Conservation (phyloP, 192 early-diverging fungal genomes). For the Pilobolus umbonatus region DNA sequence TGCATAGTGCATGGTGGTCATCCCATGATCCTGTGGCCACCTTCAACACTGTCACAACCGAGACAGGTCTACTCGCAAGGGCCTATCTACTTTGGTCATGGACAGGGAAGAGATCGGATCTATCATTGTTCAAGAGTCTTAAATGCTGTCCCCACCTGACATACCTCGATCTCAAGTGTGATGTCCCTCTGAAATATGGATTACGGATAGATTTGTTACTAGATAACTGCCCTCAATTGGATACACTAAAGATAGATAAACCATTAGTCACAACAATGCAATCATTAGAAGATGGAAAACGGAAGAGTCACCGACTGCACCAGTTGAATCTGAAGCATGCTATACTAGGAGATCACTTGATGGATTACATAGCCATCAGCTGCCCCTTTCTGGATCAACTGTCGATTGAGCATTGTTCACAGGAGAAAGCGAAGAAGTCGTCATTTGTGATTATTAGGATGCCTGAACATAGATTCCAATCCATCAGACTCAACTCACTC, state of each 20-base stretch:
- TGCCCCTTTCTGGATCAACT: neutral
- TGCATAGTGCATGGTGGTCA: neutral
- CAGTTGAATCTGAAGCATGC: neutral
- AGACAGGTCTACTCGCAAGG: neutral
- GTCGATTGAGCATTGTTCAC: neutral
- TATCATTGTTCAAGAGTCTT: neutral
- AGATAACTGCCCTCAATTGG: neutral
- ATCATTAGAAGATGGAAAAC: neutral
- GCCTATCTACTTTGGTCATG: slow-evolving; percentile 1
- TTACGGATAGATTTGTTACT: slow-evolving; percentile 3
- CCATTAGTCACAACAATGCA: slow-evolving; percentile 1
- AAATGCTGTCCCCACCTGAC: neutral
- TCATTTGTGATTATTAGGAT: slow-evolving; percentile 9
- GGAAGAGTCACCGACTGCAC: neutral
- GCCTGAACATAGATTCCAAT: slow-evolving; percentile 2
- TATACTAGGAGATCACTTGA: slow-evolving; percentile 6
- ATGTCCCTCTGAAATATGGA: slow-evolving; percentile 1
- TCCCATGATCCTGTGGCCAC: slow-evolving; percentile 1
- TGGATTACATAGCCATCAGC: slow-evolving; percentile 6
- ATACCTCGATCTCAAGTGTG: neutral
- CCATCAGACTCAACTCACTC: slow-evolving; percentile 2
- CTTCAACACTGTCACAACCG: neutral
- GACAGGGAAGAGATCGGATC: slow-evolving; percentile 9
- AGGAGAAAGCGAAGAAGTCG: slow-evolving; percentile 1
- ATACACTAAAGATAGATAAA: neutral